phyloP scores from a whole-genome alignment of 768 basidiomycete genomes.

The Boletus rex-veris region DNA sequence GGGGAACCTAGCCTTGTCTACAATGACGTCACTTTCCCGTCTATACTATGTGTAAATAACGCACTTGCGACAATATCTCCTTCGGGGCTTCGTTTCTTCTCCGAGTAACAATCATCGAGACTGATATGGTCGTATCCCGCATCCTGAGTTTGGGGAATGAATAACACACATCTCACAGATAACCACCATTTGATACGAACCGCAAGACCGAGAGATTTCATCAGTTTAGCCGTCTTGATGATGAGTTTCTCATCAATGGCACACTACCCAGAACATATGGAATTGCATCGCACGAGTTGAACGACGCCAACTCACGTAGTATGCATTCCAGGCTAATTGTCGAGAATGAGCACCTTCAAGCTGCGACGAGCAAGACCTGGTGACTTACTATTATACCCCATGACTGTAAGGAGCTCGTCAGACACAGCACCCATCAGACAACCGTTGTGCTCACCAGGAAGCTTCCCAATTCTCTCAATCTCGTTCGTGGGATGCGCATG shows the following conservation, averaged over 20 bases:
- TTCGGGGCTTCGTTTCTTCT: conserved; percentile 46
- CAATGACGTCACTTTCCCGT: background rate
- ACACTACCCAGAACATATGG: conserved; percentile 38
- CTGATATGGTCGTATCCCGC: conserved; percentile 58
- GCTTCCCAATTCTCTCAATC: conserved; percentile 29
- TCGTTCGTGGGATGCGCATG: background rate
- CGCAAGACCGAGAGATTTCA: conserved; percentile 50
- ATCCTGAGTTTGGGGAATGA: conserved; percentile 36
- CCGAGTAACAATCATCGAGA: conserved; percentile 64
- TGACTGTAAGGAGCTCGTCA: conserved; percentile 34
- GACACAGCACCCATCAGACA: background rate
- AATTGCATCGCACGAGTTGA: background rate
- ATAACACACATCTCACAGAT: background rate
- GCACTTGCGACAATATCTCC: conserved; percentile 59
- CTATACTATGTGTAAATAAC: background rate
- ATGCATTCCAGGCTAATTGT: conserved; percentile 63
- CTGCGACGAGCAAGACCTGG: background rate
- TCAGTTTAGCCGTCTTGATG: conserved; percentile 44
- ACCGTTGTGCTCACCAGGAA: conserved; percentile 31
- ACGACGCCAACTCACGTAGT: conserved; percentile 42
- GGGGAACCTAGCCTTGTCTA: conserved; percentile 51
- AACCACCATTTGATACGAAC: conserved; percentile 30
- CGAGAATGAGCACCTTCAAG: conserved; percentile 1
- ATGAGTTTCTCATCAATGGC: conserved; percentile 54
- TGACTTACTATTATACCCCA: conserved; percentile 62